Evolutionary conservation across 2,329 filamentous ascomycete genomes (phyloP).

Genomic region (Claviceps sp.): DNA sequence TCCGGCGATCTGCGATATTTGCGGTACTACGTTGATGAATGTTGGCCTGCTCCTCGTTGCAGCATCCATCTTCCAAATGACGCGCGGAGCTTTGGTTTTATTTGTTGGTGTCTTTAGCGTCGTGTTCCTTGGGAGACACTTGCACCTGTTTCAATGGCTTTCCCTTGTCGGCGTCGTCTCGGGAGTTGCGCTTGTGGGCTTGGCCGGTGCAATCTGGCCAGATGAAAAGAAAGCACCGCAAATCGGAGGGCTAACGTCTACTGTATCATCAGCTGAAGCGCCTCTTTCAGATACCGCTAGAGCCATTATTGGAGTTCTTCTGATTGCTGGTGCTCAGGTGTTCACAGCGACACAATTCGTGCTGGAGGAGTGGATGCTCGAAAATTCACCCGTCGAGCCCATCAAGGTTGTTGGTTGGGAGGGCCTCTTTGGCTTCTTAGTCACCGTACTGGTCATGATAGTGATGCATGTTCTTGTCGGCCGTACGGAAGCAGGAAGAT

Average conservation of each 20-base stretch:
- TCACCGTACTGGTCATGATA: constrained; percentile 68
- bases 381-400: constrained; percentile 53
- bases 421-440: constrained; percentile 74
- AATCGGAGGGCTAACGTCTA: constrained; percentile 15
- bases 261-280: constrained; percentile 26
- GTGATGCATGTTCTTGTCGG: constrained; percentile 69
- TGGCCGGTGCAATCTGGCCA: constrained; percentile 72
- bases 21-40: constrained; percentile 95
- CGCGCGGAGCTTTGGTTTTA: constrained; percentile 79
- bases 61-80: constrained; percentile 98
- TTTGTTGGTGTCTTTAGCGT: constrained; percentile 96
- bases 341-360: constrained; percentile 97
- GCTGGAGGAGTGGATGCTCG: constrained; percentile 82
- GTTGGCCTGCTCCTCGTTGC: constrained; percentile 86
- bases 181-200: constrained; percentile 79
- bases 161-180: constrained; percentile 75
- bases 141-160: constrained; percentile 85
- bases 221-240: constrained; percentile 40
- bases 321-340: constrained; percentile 90
- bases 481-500: constrained; percentile 54
- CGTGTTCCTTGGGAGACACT: constrained; percentile 65
- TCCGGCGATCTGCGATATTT: constrained; percentile 86
- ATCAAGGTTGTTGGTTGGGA: constrained; percentile 94
- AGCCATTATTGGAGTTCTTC: constrained; percentile 68
- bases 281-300: constrained; percentile 21